Evolutionary conservation across 345 rosid genomes (phyloP), one percentile per base, ranked within the genome.

Genomic region (Laguncularia racemosa): DNA sequence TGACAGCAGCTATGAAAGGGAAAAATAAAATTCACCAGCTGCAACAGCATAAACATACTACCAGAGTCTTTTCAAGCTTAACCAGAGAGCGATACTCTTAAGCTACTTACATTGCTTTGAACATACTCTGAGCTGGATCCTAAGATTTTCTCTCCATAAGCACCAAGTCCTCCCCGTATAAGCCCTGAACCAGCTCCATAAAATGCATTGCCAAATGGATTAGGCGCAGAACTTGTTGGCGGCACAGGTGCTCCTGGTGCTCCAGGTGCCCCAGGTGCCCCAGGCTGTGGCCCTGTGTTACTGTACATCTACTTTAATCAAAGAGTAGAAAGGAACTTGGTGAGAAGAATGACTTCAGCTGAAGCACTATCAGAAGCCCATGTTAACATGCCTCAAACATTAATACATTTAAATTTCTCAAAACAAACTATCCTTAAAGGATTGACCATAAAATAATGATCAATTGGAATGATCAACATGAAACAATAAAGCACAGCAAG

Each of bases 111-210:
- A 74, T 93, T 93, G 75, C 99, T 90, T 81, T 92, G 98, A 65
- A 93, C 97, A 58, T 89, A 93, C 69, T 93, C 99, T 46, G 97
- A 87, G 66, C 97, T 89, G 6, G 97, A 85, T 15, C 99, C 97
- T 13, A 93, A 70, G 58, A 90, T 81, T 67, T 80, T 90, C 76
- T 80, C 99, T 17, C 97, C 96, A 59, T 90, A 93, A 26, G 96
- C 99, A 53, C 97, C 97, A 61, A 90, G 73, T 40, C 99, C 99
- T 59, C 95, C 86, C 33, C 78, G 74, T 57, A 93, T 86, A 55
- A 93, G 79, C 49, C 96, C 99, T 58, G 99, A 89, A 67, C 99
- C 86, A 71, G 99, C 92, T 48, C 97, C 97, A 56, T 80, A 87
- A 69, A 93, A 93, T 18, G 95, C 48, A 85, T 87, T 89, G 16